These are phyloP conservation scores for Pichia nakasei DNA, from an alignment of 805 yeast genomes.

Conservation along the genomic window DNA sequence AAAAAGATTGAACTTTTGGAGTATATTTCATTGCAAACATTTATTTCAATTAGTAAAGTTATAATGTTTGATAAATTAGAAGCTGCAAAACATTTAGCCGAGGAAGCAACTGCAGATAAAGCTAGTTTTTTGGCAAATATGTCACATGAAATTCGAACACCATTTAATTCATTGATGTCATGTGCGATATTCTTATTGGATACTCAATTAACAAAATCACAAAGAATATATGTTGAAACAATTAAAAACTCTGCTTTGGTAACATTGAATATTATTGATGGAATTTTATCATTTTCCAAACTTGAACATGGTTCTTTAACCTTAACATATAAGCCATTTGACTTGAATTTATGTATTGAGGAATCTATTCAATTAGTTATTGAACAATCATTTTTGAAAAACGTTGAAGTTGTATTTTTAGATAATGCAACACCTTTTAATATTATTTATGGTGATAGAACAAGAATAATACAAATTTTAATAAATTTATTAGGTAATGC, in stretches of 20 bases:
- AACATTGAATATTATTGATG: constrained; percentile 44
- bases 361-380: constrained; percentile 41
- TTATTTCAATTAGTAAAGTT: constrained; percentile 42
- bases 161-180: constrained; percentile 43
- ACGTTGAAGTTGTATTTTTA: constrained; percentile 36
- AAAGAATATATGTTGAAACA: constrained; percentile 44
- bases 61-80: constrained; percentile 40
- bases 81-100: constrained; percentile 43
- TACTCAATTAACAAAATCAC: constrained; percentile 35
- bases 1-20: constrained; percentile 32
- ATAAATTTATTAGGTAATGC: constrained; percentile 48
- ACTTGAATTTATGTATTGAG: constrained; percentile 36
- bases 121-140: constrained; percentile 45
- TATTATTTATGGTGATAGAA: constrained; percentile 38
- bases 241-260: constrained; percentile 43
- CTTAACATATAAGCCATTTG: constrained; percentile 35
- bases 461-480: constrained; percentile 41
- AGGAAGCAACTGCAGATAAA: constrained; percentile 46
- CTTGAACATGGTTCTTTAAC: constrained; percentile 47
- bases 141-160: constrained; percentile 52
- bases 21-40: constrained; percentile 43
- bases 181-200: constrained; percentile 42
- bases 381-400: constrained; percentile 37
- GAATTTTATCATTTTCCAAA: constrained; percentile 45
- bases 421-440: constrained; percentile 33